phyloP scores from a whole-genome alignment of 768 basidiomycete genomes.

The Mycena crocata region DNA sequence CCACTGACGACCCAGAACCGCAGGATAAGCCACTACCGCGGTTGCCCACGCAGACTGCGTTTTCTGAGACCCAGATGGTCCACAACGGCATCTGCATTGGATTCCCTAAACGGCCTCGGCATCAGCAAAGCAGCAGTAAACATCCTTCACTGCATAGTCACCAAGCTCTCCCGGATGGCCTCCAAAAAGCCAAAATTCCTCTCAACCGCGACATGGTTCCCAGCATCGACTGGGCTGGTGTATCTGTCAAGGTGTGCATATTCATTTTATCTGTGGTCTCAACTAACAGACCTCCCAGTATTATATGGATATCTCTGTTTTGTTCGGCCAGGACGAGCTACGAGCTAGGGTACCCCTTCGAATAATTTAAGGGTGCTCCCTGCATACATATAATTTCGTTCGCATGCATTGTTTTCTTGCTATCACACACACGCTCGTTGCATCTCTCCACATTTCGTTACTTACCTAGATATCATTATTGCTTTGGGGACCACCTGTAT shows the following conservation, averaged over 20 bases:
- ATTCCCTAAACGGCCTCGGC: conserved; percentile 76
- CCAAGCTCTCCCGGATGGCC: conserved; percentile 71
- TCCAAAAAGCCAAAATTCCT: conserved; percentile 69
- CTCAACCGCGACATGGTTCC: conserved; percentile 72
- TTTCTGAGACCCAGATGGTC: conserved; percentile 58
- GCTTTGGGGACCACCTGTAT: conserved; percentile 25
- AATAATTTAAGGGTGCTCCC: conserved; percentile 51
- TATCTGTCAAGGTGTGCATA: conserved; percentile 71
- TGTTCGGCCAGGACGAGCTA: conserved; percentile 71
- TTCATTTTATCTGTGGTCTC: conserved; percentile 15
- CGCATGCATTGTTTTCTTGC: too few species aligned
- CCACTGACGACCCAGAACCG: conserved; percentile 39
- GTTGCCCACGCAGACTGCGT: conserved; percentile 51
- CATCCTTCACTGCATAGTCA: conserved; percentile 62
- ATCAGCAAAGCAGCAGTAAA: conserved; percentile 50
- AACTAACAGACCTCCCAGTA: conserved; percentile 57
- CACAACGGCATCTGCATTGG: conserved; percentile 69
- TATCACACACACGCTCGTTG: conserved; percentile 22
- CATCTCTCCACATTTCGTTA: background rate
- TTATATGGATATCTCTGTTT: conserved; percentile 77
- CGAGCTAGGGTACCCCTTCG: conserved; percentile 72
- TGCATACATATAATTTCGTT: too few species aligned
- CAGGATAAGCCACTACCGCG: conserved; percentile 57
- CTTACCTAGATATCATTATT: conserved; percentile 26
- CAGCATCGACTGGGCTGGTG: conserved; percentile 72